Evolutionary conservation across 106 monocot genomes (phyloP).

Genomic region (Dioscorea alata): DNA sequence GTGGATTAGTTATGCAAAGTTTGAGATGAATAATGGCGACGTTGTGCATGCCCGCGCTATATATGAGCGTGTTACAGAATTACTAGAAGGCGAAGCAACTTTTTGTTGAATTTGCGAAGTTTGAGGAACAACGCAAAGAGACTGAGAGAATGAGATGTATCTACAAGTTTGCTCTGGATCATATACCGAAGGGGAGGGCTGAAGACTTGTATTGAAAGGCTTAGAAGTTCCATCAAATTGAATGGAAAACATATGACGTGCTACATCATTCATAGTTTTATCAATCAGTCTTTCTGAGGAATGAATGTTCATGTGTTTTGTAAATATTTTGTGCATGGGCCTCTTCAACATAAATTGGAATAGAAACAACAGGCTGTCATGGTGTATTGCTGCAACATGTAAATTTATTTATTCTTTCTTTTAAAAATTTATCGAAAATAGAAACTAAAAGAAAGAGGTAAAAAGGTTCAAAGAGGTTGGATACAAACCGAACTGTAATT

Average conservation of each 20-base stretch:
- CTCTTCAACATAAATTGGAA: constrained; percentile 85
- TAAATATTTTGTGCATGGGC: constrained; percentile 42
- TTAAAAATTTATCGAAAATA: too few relatives aligned
- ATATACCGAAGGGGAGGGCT: constrained; percentile 79
- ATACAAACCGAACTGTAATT: too few relatives aligned
- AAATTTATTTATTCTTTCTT: too few relatives aligned
- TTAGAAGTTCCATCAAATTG: constrained; percentile 83
- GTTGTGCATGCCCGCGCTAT: constrained; percentile 46
- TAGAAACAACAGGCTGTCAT: constrained; percentile 72
- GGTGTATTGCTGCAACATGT: too few relatives aligned
- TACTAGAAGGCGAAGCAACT: constrained; percentile 78
- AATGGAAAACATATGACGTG: constrained; percentile 87
- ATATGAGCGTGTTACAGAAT: constrained; percentile 71
- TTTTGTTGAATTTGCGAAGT: constrained; percentile 87
- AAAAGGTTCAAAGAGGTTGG: too few relatives aligned
- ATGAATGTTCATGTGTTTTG: constrained; percentile 26
- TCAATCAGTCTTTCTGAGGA: constrained; percentile 75
- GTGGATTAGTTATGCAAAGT: constrained; percentile 82
- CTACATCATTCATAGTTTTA: constrained; percentile 39
- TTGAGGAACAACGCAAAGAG: constrained; percentile 87
- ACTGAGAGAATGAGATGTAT: constrained; percentile 70
- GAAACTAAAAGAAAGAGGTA: too few relatives aligned
- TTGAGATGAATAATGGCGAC: constrained; percentile 91
- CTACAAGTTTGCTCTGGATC: constrained; percentile 78
- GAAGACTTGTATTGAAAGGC: constrained; percentile 73